Evolutionary conservation across 2,329 filamentous ascomycete species (phyloP).

Genomic region (Claviceps fusiformis): DNA sequence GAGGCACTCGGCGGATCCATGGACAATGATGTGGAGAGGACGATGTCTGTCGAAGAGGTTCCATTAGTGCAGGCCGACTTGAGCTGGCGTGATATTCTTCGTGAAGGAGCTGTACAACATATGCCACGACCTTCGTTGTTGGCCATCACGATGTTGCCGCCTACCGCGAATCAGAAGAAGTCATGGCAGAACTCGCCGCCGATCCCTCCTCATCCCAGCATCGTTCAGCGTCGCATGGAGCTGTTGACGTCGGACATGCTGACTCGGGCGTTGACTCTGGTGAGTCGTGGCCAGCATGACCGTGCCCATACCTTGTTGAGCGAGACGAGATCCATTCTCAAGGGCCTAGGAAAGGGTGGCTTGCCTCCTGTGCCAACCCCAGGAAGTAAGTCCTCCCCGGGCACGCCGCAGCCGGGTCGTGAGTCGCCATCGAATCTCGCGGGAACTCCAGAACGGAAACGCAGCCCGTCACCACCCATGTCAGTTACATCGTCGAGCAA

Average conservation of each 20-base stretch:
- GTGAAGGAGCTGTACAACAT: constrained; percentile 75
- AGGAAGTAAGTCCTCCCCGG: constrained; percentile 28
- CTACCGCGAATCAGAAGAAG: constrained; percentile 47
- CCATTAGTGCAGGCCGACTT: constrained; percentile 92
- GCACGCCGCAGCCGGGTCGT: constrained; percentile 32
- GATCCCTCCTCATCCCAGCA: constrained; percentile 87
- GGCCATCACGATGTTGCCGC: constrained; percentile 88
- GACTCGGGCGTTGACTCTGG: constrained; percentile 77
- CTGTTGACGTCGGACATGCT: constrained; percentile 96
- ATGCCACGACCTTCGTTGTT: constrained; percentile 80
- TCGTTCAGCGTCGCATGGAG: constrained; percentile 96
- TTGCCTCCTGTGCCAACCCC: constrained; percentile 73
- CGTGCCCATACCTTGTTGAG: constrained; percentile 82
- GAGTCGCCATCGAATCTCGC: constrained; percentile 30
- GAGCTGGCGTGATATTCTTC: constrained; percentile 81
- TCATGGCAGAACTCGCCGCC: constrained; percentile 56
- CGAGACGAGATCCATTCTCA: constrained; percentile 89
- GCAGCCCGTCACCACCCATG: constrained; percentile 39
- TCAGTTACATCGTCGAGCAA: constrained; percentile 31
- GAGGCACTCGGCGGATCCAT: constrained; percentile 82
- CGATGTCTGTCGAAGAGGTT: constrained; percentile 81
- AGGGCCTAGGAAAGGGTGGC: constrained; percentile 88
- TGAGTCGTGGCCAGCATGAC: constrained; percentile 84
- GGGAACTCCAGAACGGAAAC: constrained; percentile 40
- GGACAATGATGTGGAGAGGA: constrained; percentile 73